A percentile compares a stretch with the other conserved stretches of the same genome.
Conservation (phyloP, 345 rosid species). For the Physaria fendleri region DNA sequence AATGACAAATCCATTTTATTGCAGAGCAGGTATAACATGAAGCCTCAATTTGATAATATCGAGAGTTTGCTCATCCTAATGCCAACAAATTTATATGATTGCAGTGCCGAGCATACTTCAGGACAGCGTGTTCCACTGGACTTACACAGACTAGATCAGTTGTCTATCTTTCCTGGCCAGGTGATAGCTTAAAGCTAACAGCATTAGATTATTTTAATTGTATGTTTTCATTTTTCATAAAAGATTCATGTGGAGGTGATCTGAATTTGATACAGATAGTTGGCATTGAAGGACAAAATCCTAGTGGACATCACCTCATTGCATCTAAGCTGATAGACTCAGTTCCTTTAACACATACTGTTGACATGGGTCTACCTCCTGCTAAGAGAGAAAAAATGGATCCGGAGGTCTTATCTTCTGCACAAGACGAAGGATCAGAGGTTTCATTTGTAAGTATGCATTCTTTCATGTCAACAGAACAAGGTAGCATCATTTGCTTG, state of each 20-base stretch:
- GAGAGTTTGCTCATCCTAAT: conserved; percentile 3
- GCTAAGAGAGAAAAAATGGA: conserved; percentile 73
- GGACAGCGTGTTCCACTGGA: conserved; percentile 81
- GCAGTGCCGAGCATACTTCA: conserved; percentile 77
- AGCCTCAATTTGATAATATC: not conserved
- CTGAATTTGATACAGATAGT: conserved; percentile 55
- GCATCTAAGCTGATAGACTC: conserved; percentile 69
- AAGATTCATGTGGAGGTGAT: conserved; percentile 20
- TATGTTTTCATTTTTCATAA: not conserved
- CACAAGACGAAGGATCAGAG: conserved; percentile 31
- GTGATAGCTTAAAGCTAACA: conserved; percentile 30
- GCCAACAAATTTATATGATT: not conserved
- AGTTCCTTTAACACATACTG: conserved; percentile 42
- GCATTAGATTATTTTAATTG: not conserved
- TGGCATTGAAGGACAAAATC: conserved; percentile 85
- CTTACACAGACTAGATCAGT: conserved; percentile 54
- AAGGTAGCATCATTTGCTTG: not conserved
- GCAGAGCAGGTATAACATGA: conserved; percentile 73
- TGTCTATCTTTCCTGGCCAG: conserved; percentile 96
- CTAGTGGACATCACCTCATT: conserved; percentile 88
- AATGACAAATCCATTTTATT: conserved; percentile 79
- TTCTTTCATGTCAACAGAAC: conserved; percentile 17
- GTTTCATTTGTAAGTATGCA: conserved; percentile 53
- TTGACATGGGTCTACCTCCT: conserved; percentile 45
- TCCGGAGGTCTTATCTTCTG: conserved; percentile 36